A percentile compares a stretch with the other conserved stretches of the same genome.
These are phyloP conservation scores for Leishmania aethiopica DNA, from an alignment of 208 protist species.

Conservation along the genomic window DNA sequence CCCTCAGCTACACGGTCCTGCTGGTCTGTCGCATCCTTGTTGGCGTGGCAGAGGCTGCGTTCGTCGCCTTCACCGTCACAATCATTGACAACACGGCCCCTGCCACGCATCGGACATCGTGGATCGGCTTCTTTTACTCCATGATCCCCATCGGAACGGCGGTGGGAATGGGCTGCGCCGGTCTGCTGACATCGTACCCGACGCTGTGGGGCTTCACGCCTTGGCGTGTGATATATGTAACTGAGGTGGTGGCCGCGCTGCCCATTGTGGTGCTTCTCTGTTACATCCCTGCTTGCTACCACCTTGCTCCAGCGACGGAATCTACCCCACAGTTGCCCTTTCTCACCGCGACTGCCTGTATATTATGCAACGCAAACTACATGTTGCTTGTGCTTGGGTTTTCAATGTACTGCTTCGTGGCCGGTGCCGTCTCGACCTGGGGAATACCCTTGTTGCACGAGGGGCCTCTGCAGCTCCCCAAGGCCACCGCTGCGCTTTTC, in stretches of 20 bases:
- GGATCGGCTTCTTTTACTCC: slow-evolving; percentile 85
- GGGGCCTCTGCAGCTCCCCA: slow-evolving; percentile 56
- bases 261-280: slow-evolving; percentile 45
- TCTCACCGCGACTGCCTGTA: not conserved
- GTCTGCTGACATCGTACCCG: slow-evolving; percentile 42
- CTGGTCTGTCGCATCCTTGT: slow-evolving; percentile 60
- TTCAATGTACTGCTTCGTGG: slow-evolving; percentile 86
- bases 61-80: slow-evolving; percentile 79
- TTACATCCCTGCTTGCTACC: slow-evolving; percentile 41
- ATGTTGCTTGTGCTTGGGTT: slow-evolving; percentile 75
- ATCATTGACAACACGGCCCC: slow-evolving; percentile 87
- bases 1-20: slow-evolving; percentile 56
- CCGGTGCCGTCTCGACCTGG: slow-evolving; percentile 82
- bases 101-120: slow-evolving; percentile 54
- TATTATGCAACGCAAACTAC: slow-evolving; percentile 68
- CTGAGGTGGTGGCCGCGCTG: slow-evolving; percentile 49
- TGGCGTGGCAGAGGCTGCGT: slow-evolving; percentile 85
- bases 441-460: slow-evolving; percentile 76
- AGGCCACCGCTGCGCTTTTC: slow-evolving; percentile 39
- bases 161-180: slow-evolving; percentile 71
- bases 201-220: slow-evolving; percentile 20
- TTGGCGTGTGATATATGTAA: slow-evolving; percentile 65
- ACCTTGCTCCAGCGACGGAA: not conserved
- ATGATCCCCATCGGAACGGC: slow-evolving; percentile 87
- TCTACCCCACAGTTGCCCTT: slow-evolving; percentile 22